Conservation (phyloP, 164 flowering plant genomes). For the Platanus orientalis region DNA sequence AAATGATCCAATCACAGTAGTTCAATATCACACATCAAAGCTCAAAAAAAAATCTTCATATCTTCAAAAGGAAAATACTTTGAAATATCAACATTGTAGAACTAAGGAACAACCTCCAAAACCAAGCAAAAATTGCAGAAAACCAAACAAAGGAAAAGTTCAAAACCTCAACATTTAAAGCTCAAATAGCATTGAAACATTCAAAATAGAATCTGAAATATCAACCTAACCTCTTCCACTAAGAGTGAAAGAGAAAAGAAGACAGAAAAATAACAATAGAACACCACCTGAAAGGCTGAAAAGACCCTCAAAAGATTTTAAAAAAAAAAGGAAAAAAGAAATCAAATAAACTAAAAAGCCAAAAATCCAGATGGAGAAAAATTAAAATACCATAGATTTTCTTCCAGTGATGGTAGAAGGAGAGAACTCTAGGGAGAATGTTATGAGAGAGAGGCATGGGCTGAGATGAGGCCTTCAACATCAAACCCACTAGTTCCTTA, state of each 20-base stretch:
- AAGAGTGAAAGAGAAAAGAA: not conserved
- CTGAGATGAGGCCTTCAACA: conserved; percentile 71
- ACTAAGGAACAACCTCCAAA: no score
- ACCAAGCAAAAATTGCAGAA: no score
- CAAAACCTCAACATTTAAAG: not conserved
- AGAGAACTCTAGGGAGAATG: conserved; percentile 88
- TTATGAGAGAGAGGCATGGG: conserved; percentile 91
- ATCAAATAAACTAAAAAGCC: not conserved
- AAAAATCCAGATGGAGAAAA: conserved; percentile 2
- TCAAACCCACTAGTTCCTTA: conserved; percentile 69
- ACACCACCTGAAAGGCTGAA: not conserved
- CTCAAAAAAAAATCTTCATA: no score
- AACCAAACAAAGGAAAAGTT: not conserved
- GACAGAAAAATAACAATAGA: not conserved
- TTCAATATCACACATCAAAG: no score
- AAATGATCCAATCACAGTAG: not conserved
- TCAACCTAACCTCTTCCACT: not conserved
- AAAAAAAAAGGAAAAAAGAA: not conserved
- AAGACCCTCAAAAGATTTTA: not conserved
- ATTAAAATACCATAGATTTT: conserved; percentile 79
- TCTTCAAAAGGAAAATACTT: no score
- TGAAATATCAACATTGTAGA: no score
- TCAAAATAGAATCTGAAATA: not conserved
- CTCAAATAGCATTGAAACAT: not conserved
- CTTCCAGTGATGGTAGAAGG: conserved; percentile 98